These are phyloP conservation scores for Calamus simplicifolius DNA, from an alignment of 176 grass and related monocot species.

Conservation along the genomic window DNA sequence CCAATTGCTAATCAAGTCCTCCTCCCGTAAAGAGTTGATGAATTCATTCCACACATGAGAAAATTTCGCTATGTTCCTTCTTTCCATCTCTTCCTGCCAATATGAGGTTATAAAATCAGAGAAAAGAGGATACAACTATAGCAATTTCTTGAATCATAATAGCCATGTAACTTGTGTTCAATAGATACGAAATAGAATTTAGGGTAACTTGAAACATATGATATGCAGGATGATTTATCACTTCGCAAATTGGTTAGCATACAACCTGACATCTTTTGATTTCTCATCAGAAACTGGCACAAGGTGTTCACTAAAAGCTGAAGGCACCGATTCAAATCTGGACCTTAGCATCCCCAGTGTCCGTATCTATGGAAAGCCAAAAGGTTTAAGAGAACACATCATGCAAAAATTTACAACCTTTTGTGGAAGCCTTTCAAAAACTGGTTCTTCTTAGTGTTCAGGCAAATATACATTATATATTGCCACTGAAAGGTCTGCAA, in stretches of 20 bases:
- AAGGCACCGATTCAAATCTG: constrained; percentile 66
- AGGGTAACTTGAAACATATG: no score
- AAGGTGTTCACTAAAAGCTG: constrained; percentile 45
- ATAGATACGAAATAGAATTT: no score
- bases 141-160: no score
- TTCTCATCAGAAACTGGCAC: constrained; percentile 21
- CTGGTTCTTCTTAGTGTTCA: not conserved
- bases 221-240: no score
- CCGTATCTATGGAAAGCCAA: constrained; percentile 57
- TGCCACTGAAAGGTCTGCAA: no score
- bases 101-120: not conserved
- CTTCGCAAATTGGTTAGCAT: not conserved
- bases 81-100: constrained; percentile 39
- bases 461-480: no score
- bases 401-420: not conserved
- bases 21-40: constrained; percentile 64
- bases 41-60: constrained; percentile 83
- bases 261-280: constrained; percentile 26
- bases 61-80: constrained; percentile 36
- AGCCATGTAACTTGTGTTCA: no score
- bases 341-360: constrained; percentile 93
- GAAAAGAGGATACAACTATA: not conserved
- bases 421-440: not conserved
- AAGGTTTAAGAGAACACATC: constrained; percentile 13
- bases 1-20: constrained; percentile 85